A percentile compares a stretch with the other conserved stretches of the same genome.
phyloP scores from a whole-genome alignment of 139 green algal genomes.

The Ulvella scutata region DNA sequence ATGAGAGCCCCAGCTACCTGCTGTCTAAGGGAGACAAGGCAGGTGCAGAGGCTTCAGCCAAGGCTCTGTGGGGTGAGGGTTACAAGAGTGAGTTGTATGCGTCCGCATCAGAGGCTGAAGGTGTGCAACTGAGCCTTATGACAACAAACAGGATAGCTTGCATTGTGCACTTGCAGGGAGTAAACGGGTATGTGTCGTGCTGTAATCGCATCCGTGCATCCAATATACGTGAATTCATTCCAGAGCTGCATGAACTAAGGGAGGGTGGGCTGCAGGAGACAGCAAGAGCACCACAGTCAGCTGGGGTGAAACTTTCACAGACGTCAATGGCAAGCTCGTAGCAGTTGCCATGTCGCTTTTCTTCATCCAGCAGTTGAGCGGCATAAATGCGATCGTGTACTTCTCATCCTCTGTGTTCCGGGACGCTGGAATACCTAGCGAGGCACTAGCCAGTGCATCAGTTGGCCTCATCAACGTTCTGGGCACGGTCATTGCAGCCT shows the following conservation, averaged over 20 bases:
- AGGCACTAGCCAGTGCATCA: constrained; percentile 65
- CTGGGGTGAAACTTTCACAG: background rate
- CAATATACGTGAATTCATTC: no score
- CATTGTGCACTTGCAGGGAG: no score
- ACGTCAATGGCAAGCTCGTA: background rate
- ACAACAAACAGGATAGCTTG: no score
- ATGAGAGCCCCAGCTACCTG: constrained; percentile 77
- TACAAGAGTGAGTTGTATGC: constrained; percentile 24
- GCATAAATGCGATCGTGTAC: constrained; percentile 93
- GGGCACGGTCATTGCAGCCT: constrained; percentile 59
- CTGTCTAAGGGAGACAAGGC: constrained; percentile 18
- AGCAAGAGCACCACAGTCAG: background rate
- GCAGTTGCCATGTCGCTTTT: constrained; percentile 43
- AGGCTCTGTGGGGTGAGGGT: constrained; percentile 41
- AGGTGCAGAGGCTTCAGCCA: constrained; percentile 34
- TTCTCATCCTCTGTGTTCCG: constrained; percentile 85
- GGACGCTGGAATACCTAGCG: constrained; percentile 68
- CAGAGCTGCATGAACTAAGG: no score
- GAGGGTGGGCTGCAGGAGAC: background rate
- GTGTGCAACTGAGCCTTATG: no score
- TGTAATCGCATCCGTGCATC: no score
- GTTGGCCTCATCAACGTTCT: constrained; percentile 82
- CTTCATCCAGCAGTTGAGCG: constrained; percentile 85
- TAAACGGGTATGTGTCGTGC: no score
- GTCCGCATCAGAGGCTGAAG: no score